phyloP scores from a whole-genome alignment of 768 basidiomycete genomes.

The Rhodosporidiobolus sp. region DNA sequence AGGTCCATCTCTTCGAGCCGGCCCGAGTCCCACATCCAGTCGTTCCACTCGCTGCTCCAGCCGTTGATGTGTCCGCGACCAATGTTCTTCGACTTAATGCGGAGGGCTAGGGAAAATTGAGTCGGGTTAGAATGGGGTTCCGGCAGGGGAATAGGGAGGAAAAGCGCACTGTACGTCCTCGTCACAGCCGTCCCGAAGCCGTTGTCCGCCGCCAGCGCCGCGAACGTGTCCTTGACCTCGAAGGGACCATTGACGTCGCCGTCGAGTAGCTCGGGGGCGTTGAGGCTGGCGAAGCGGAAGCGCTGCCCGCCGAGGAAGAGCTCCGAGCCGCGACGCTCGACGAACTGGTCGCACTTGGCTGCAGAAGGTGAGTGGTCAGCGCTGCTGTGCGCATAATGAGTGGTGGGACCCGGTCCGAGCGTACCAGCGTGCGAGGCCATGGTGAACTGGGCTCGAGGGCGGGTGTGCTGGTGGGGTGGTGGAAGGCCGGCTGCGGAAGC shows the following conservation, averaged over 20 bases:
- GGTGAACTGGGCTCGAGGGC: background rate
- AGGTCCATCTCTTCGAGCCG: conserved; percentile 30
- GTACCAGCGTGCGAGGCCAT: background rate
- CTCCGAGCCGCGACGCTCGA: conserved; percentile 24
- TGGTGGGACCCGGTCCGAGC: background rate
- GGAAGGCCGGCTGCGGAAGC: background rate
- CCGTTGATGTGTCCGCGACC: conserved; percentile 40
- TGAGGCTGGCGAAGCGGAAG: conserved; percentile 42
- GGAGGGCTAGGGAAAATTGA: background rate
- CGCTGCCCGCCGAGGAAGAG: conserved; percentile 25
- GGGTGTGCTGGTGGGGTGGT: background rate
- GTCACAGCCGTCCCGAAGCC: conserved; percentile 32
- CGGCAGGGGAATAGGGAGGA: no score
- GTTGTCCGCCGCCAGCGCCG: conserved; percentile 19
- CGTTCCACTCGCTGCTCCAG: conserved; percentile 34
- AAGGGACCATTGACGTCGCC: conserved; percentile 36
- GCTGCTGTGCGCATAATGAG: no score
- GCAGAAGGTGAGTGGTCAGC: background rate
- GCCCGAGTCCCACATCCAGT: conserved; percentile 39
- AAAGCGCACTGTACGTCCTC: conserved; percentile 39
- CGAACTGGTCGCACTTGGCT: conserved; percentile 9
- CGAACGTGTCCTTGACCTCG: conserved; percentile 39
- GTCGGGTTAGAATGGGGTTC: background rate
- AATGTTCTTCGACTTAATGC: conserved; percentile 35
- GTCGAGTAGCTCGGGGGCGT: conserved; percentile 43